Base-by-base conservation (phyloP, 1,139 yeast species). In the Yamadazyma sp. region DNA sequence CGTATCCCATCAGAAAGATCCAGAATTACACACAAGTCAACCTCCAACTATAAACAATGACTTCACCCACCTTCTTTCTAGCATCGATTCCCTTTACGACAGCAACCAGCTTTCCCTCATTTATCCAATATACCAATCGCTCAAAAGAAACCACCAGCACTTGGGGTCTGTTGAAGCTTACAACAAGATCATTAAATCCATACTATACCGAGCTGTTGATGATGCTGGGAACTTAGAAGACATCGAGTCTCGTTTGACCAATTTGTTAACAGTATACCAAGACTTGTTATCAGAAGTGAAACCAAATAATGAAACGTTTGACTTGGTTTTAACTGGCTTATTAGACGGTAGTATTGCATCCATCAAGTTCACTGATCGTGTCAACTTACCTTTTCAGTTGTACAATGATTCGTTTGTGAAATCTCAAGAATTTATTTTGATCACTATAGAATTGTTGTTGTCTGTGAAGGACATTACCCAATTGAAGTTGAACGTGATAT, bases 181-280 rank as follows among this genome's bases (percentile, higher is more conserved):
- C 54, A 70, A 71, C 47, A 52, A 61, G 4, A 67, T 71, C 3
- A 56, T 71, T 40, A 41, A 46, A 21, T 68, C 75, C n/a, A 56
- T 71, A 2, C 43, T 56, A 1, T 30, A 42, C 29, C 53, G 77
- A 43, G 41, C 59, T 0, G 48, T 68, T 31, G 68, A 69, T 41
- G 43, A 40, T 23, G 59, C 55, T 9, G 16, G 34, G 2, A 40
- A 52, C 3, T 39, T 64, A 6, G 58, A 53, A 22, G 58, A 62
- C 14, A 58, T 65, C 12, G 77, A 71, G 46, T 47, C 54, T 17
- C 61, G 62, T 50, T 65, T 83, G 51, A 82, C 86, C 3, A 77
- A 72, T 38, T 56, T 84, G 43, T 62, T 84, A 45, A 81, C 80
- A 12, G 78, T 82, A 28, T 84, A 84, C 54, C 86, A 83, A 39